Base-by-base conservation (phyloP, 371 early-diverging fungal species). In the Parasitella parasitica region DNA sequence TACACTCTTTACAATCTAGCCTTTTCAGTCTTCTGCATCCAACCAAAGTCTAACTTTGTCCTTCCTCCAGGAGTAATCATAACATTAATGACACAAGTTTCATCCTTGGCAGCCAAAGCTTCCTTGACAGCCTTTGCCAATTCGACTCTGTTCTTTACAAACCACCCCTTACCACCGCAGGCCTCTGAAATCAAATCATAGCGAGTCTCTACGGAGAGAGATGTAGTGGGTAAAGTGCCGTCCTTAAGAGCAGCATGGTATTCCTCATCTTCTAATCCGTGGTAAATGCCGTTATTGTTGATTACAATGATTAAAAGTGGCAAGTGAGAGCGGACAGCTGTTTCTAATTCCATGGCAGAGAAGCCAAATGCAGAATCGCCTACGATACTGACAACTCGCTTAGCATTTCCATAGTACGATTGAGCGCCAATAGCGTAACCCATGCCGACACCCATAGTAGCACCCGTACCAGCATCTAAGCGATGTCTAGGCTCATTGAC, bases 341-440 rank as follows among this genome's bases (percentile, higher is more conserved):
- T 92, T 67, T 93, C 93, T 18, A 92, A 62, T 68, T 93, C 93
- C 86, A 91, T 89, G 4, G 89, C 91, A 61, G 88, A 88, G 71
- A 92, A 92, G 12, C 92, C 92, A 82, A 92, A 92, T 2, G 91
- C 93, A 13, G 89, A 89, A 69, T 93, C 93, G 27, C 93, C 93
- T 22, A 89, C 85, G 36, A 93, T 81, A 12, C 87, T 85, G 7
- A 91, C 84, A 3, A 91, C 83, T 3, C 74, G 77, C 39, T 83
- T 76, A 2, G 20, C 3, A 3, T 73, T 55, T 0, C 81, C 81
- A 54, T 88, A 81, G 30, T 76, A 75, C 6, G 80, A 34, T 74
- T 89, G 85, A 2, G 90, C 92, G 11, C 90, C 92, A 53, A 93
- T 89, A 12, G 91, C 88, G 66, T 81, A 91, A 0, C 93, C 92